Conservation (phyloP, 2,329 filamentous ascomycete species). For the Arthrobotrys conoides region DNA sequence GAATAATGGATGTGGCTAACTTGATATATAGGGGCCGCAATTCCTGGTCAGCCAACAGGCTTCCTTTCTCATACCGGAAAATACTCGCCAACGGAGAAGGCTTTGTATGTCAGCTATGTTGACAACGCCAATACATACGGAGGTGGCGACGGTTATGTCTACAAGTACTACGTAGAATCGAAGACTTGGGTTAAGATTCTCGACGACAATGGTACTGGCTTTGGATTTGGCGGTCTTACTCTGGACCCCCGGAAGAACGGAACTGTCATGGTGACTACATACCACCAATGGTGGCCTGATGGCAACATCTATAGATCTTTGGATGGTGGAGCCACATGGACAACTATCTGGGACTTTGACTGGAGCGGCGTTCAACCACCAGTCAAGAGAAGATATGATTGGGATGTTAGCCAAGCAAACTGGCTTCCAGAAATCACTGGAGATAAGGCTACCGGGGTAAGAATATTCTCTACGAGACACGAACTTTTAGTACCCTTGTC, state of each 20-base stretch:
- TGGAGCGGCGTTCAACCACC: slow-evolving; percentile 67
- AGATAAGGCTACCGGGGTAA: slow-evolving; percentile 63
- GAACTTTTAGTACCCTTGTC: slow-evolving; percentile 65
- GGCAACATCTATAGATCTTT: slow-evolving; percentile 71
- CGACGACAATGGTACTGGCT: slow-evolving; percentile 68
- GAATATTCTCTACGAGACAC: slow-evolving; percentile 58
- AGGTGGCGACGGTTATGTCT: slow-evolving; percentile 71
- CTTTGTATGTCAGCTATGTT: slow-evolving; percentile 72
- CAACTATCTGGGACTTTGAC: slow-evolving; percentile 71
- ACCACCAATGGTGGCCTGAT: slow-evolving; percentile 75
- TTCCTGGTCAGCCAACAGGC: slow-evolving; percentile 70
- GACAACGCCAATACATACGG: slow-evolving; percentile 74
- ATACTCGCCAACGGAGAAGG: slow-evolving; percentile 71
- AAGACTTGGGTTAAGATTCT: slow-evolving; percentile 73
- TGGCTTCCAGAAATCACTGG: slow-evolving; percentile 56
- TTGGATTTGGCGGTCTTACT: slow-evolving; percentile 73
- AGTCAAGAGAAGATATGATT: slow-evolving; percentile 70
- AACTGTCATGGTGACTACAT: slow-evolving; percentile 72
- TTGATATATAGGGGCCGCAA: slow-evolving; percentile 66
- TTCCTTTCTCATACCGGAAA: slow-evolving; percentile 73
- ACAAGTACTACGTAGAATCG: slow-evolving; percentile 71
- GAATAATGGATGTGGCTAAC: background rate
- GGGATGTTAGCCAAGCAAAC: slow-evolving; percentile 68
- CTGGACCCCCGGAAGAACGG: slow-evolving; percentile 72
- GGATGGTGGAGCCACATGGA: slow-evolving; percentile 73